phyloP scores from a whole-genome alignment of 2,329 filamentous ascomycete genomes.

The Septoria petroselini region DNA sequence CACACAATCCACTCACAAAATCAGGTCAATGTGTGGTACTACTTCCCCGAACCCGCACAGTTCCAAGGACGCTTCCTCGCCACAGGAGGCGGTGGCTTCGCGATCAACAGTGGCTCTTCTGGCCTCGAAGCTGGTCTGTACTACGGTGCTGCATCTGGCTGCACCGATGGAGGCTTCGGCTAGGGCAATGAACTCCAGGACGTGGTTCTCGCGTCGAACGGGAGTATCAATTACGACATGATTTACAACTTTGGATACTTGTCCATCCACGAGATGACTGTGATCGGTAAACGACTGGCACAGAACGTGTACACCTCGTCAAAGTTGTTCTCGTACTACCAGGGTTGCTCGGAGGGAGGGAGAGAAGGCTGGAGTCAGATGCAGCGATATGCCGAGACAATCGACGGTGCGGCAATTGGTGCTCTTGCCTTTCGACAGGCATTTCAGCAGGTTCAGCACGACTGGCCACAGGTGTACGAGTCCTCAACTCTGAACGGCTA shows the following conservation, averaged over 20 bases:
- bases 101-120: slow-evolving; percentile 32
- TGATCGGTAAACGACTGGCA: slow-evolving; percentile 47
- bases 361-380: slow-evolving; percentile 50
- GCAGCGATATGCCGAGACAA: slow-evolving; percentile 51
- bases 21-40: slow-evolving; percentile 32
- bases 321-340: slow-evolving; percentile 49
- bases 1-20: slow-evolving; percentile 13
- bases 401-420: slow-evolving; percentile 47
- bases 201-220: slow-evolving; percentile 39
- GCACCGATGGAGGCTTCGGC: slow-evolving; percentile 53
- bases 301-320: slow-evolving; percentile 40
- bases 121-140: slow-evolving; percentile 39
- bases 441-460: slow-evolving; percentile 47
- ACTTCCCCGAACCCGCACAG: slow-evolving; percentile 43
- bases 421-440: slow-evolving; percentile 49
- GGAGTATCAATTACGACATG: slow-evolving; percentile 51
- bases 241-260: slow-evolving; percentile 52
- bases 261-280: slow-evolving; percentile 52
- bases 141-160: slow-evolving; percentile 50
- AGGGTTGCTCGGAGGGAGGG: slow-evolving; percentile 56
- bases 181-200: slow-evolving; percentile 11
- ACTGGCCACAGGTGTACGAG: slow-evolving; percentile 43
- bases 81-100: slow-evolving; percentile 48
- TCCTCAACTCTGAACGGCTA: slow-evolving; percentile 37
- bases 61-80: slow-evolving; percentile 50